Evolutionary conservation across 371 early-diverging fungal genomes (phyloP).

Genomic region (Mucor lusitanicus): DNA sequence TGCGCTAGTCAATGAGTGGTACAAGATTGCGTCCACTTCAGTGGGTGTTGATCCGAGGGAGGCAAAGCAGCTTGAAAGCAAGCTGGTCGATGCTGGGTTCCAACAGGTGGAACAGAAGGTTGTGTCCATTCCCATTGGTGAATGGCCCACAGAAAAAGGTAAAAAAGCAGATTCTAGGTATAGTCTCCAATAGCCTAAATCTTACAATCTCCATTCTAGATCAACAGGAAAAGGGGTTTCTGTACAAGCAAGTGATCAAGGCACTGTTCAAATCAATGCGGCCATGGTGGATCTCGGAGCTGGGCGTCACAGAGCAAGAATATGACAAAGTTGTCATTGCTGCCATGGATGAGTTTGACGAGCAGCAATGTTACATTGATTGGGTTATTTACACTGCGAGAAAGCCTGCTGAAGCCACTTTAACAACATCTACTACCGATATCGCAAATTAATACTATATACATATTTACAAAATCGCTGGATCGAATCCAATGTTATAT

Average conservation of each 20-base stretch:
- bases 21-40: constrained; percentile 27
- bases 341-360: constrained; percentile 28
- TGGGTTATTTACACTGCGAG: constrained; percentile 25
- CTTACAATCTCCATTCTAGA: constrained; percentile 9
- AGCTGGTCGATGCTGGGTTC: constrained; percentile 28
- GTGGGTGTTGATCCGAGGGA: constrained; percentile 31
- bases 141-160: constrained; percentile 46
- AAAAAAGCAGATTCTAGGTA: neutral
- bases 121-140: constrained; percentile 45
- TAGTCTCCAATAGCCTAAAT: neutral
- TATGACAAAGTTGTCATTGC: constrained; percentile 24
- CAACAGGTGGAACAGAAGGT: constrained; percentile 21
- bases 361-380: constrained; percentile 14
- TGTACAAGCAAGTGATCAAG: constrained; percentile 43
- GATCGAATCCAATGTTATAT: constrained; percentile 2
- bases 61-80: constrained; percentile 5
- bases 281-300: constrained; percentile 44
- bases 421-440: neutral
- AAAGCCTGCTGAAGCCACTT: constrained; percentile 11
- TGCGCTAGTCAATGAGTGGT: constrained; percentile 46
- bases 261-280: constrained; percentile 41
- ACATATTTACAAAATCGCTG: neutral
- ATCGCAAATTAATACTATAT: neutral
- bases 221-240: constrained; percentile 40
- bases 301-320: constrained; percentile 25